Evolutionary conservation across 2,329 filamentous ascomycete genomes (phyloP), one percentile per base, ranked within the genome.

Genomic region (Incumbomyces lentus): DNA sequence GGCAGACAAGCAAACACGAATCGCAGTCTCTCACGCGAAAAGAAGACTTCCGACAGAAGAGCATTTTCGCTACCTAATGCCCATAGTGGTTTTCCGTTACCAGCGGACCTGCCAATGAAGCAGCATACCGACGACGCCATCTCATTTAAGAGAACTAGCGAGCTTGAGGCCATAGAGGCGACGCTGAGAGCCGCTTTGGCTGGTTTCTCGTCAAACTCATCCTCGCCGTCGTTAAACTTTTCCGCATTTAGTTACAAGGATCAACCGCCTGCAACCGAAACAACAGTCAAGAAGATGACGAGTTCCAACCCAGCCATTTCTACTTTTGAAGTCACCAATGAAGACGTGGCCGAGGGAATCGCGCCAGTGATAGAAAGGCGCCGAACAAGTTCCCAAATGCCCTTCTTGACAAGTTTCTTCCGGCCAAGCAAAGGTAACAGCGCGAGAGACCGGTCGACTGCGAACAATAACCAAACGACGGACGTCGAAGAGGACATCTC

Each of bases 151-250:
- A 30, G 16, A 10, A 40, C 7, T 6, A 40, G 13, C n/a, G 41
- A 44, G 11, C 41, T 44, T 14, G 17, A 17, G 19, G 31, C 41
- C 3, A 44, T 44, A n/a, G 41, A 44, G n/a, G 30, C 41, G n/a
- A 35, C 41, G 12, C 32, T 44, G n/a, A 44, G 35, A 36, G 5
- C 6, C 10, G 16, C 41, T 12, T 31, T 44, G 4, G 30, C 41
- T 8, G 31, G 30, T 13, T 32, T 35, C 14, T 13, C 16, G 35
- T 19, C 41, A 11, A 16, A n/a, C 4, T 29, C 41, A 3, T 31
- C 41, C 32, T 22, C n/a, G 3, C 17, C 26, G 16, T 11, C 41
- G 11, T 8, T 14, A 17, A 32, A n/a, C 7, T 29, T 32, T 4
- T 34, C 40, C 5, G 26, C 32, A 31, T n/a, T n/a, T n/a, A 31